phyloP scores from a whole-genome alignment of 441 rosid genomes.

The Kokia cookei region DNA sequence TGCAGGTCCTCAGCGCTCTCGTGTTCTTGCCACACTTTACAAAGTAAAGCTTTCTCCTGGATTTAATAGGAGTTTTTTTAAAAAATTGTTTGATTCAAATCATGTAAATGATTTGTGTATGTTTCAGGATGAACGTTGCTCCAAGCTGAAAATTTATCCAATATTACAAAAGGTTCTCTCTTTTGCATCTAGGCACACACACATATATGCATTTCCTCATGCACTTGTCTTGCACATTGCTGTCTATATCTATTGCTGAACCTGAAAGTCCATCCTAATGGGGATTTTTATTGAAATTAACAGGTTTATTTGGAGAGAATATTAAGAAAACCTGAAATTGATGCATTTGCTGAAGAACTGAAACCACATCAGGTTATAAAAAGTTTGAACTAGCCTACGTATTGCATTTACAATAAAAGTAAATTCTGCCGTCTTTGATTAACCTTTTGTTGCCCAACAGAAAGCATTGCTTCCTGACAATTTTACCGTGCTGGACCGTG shows the following conservation, averaged over 20 bases:
- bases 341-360: constrained; percentile 88
- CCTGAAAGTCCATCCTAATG: neutral
- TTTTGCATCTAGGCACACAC: neutral
- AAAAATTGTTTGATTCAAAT: neutral
- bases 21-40: constrained; percentile 94
- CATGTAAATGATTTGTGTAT: constrained; percentile 19
- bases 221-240: neutral
- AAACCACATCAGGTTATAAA: constrained; percentile 86
- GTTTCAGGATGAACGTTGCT: constrained; percentile 92
- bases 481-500: constrained; percentile 93
- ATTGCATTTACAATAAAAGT: neutral
- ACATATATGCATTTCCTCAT: neutral
- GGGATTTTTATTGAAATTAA: constrained; percentile 7
- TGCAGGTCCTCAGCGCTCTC: constrained; percentile 98
- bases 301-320: constrained; percentile 98
- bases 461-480: constrained; percentile 92
- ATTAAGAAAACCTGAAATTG: constrained; percentile 89
- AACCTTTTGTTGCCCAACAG: constrained; percentile 38
- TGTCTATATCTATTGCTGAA: neutral
- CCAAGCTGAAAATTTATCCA: constrained; percentile 89
- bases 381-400: constrained; percentile 5
- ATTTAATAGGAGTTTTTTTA: neutral
- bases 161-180: constrained; percentile 77
- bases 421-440: neutral
- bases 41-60: constrained; percentile 43